phyloP scores from a whole-genome alignment of 2,329 filamentous ascomycete species.

The Colletotrichum australisinense region DNA sequence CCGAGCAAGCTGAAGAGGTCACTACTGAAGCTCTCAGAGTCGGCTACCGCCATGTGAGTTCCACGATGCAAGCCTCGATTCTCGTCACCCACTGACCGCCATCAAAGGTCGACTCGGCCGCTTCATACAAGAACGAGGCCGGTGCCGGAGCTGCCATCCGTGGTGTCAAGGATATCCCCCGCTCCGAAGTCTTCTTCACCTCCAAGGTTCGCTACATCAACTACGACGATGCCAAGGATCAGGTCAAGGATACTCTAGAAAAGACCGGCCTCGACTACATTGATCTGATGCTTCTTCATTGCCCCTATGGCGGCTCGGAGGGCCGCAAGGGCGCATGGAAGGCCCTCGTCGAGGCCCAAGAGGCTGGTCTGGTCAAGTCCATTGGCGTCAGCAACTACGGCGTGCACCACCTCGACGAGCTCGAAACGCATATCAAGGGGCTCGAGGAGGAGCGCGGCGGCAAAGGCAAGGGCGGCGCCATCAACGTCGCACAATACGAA shows the following conservation, averaged over 20 bases:
- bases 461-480: conserved; percentile 73
- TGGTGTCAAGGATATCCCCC: conserved; percentile 51
- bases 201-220: conserved; percentile 60
- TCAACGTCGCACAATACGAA: conserved; percentile 90
- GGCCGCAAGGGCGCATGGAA: conserved; percentile 70
- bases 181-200: conserved; percentile 66
- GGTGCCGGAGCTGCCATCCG: conserved; percentile 58
- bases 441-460: conserved; percentile 71
- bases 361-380: conserved; percentile 70
- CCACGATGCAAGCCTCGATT: not conserved
- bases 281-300: conserved; percentile 73
- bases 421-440: conserved; percentile 69
- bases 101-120: conserved; percentile 64
- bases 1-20: conserved; percentile 49
- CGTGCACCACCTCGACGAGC: conserved; percentile 70
- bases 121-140: conserved; percentile 63
- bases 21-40: conserved; percentile 58
- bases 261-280: conserved; percentile 74
- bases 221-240: conserved; percentile 73
- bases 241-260: conserved; percentile 72
- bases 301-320: conserved; percentile 67
- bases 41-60: conserved; percentile 65
- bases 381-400: conserved; percentile 76
- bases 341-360: conserved; percentile 72
- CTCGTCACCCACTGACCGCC: not conserved